A percentile compares a stretch with the other conserved stretches of the same genome.
These are phyloP conservation scores for Eucalyptus regnans DNA, from an alignment of 345 rosid species.

Conservation along the genomic window DNA sequence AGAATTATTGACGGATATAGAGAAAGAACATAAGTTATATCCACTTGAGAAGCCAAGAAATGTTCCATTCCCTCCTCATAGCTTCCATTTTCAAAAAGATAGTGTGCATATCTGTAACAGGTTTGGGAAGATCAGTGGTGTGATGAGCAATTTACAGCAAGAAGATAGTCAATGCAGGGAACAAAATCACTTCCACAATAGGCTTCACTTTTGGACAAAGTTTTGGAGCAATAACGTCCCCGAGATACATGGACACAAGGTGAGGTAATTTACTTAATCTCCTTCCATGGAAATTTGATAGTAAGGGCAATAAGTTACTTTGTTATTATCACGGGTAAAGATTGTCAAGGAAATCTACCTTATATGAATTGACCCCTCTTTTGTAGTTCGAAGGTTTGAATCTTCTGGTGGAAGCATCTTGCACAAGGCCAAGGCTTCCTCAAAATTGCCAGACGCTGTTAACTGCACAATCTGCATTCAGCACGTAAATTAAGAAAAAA, in stretches of 20 bases:
- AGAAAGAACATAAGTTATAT: slow-evolving; percentile 86
- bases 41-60: slow-evolving; percentile 94
- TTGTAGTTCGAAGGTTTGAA: slow-evolving; percentile 83
- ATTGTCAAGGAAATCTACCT: slow-evolving; percentile 32
- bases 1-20: slow-evolving; percentile 78
- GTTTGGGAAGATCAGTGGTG: not conserved
- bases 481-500: not conserved
- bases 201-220: not conserved
- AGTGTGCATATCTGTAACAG: slow-evolving; percentile 79
- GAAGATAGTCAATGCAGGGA: not conserved
- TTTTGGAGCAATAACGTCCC: not conserved
- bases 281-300: not conserved
- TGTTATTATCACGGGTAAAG: not conserved
- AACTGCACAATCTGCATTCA: slow-evolving; percentile 83
- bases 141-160: not conserved
- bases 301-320: not conserved
- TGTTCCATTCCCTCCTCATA: slow-evolving; percentile 99
- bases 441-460: slow-evolving; percentile 95
- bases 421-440: slow-evolving; percentile 95
- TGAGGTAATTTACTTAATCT: not conserved
- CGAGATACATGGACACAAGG: not conserved
- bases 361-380: slow-evolving; percentile 92
- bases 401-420: slow-evolving; percentile 96
- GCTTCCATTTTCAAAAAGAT: slow-evolving; percentile 87
- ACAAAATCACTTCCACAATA: not conserved